These are phyloP conservation scores for Eimeria falciformis DNA, from an alignment of 169 alveolate genomes.

Conservation along the genomic window DNA sequence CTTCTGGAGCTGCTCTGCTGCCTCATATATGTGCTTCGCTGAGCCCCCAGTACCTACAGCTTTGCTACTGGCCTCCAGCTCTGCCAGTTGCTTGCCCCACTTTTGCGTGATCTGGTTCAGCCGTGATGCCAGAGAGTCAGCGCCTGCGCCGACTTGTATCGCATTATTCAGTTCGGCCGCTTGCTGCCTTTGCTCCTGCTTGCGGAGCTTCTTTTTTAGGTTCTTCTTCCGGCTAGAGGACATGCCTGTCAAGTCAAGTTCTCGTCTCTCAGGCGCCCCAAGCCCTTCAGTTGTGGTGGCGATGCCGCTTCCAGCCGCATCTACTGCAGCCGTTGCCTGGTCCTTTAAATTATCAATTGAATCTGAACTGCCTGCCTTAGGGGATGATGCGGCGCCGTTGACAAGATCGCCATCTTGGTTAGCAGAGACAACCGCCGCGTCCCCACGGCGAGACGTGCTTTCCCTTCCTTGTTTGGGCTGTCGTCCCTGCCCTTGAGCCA, in stretches of 20 bases:
- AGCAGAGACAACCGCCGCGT: slow-evolving; percentile 18
- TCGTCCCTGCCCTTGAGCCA: slow-evolving; percentile 51
- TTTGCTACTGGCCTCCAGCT: slow-evolving; percentile 14
- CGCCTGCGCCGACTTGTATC: slow-evolving; percentile 58
- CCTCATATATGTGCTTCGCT: slow-evolving; percentile 24
- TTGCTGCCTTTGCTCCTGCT: slow-evolving; percentile 77
- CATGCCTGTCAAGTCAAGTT: slow-evolving; percentile 73
- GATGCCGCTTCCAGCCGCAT: neutral
- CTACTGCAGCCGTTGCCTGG: slow-evolving; percentile 24
- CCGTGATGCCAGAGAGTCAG: slow-evolving; percentile 42
- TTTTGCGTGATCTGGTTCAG: slow-evolving; percentile 16
- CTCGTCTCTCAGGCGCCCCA: slow-evolving; percentile 48
- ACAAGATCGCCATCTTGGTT: slow-evolving; percentile 20
- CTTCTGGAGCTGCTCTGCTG: slow-evolving; percentile 30
- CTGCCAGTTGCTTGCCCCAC: slow-evolving; percentile 18
- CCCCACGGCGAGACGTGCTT: slow-evolving; percentile 51
- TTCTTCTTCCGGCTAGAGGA: slow-evolving; percentile 73
- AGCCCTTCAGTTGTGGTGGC: neutral
- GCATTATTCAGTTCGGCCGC: slow-evolving; percentile 70
- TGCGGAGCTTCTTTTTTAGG: slow-evolving; percentile 75
- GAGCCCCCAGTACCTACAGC: neutral
- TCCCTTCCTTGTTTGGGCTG: slow-evolving; percentile 53
- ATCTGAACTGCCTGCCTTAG: neutral
- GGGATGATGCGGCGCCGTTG: neutral
- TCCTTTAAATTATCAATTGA: neutral